phyloP scores from a whole-genome alignment of 306 rosid genomes.

The Sicyos edulis region DNA sequence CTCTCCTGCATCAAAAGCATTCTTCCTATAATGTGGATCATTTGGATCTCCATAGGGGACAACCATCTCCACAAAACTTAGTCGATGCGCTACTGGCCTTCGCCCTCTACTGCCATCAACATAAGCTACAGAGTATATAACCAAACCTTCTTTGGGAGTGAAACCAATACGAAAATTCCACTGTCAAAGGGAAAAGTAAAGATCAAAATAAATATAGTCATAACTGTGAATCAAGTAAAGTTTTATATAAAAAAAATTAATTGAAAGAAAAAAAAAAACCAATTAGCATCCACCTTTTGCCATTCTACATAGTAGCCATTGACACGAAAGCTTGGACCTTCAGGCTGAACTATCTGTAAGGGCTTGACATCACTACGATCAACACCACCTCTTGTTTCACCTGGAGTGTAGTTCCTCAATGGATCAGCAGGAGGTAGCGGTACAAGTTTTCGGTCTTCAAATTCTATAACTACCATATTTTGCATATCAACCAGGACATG shows the following conservation, averaged over 20 bases:
- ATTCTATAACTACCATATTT: conserved; percentile 77
- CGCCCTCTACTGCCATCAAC: conserved; percentile 86
- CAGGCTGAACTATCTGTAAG: conserved; percentile 72
- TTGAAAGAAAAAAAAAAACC: conserved; percentile 12
- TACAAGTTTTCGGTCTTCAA: conserved; percentile 84
- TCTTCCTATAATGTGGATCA: conserved; percentile 85
- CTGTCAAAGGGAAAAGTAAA: conserved; percentile 37
- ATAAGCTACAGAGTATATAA: conserved; percentile 80
- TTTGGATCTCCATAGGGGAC: conserved; percentile 95
- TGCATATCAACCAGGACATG: conserved; percentile 80
- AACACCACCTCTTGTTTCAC: conserved; percentile 81
- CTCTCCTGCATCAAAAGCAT: conserved; percentile 95
- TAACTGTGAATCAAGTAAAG: conserved; percentile 19
- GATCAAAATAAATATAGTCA: conserved; percentile 9
- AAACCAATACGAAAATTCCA: conserved; percentile 92
- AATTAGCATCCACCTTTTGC: conserved; percentile 63
- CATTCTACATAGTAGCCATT: conserved; percentile 74
- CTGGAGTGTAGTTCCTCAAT: conserved; percentile 81
- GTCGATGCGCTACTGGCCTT: conserved; percentile 82
- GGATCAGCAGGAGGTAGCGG: conserved; percentile 95
- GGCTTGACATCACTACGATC: conserved; percentile 87
- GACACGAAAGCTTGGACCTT: conserved; percentile 94
- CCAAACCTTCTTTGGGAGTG: conserved; percentile 85
- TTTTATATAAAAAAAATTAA: background rate
- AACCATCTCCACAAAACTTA: conserved; percentile 92